Evolutionary conservation across 2,329 filamentous ascomycete genomes (phyloP), one percentile per base, ranked within the genome.

Genomic region (Sclerotiophoma versabilis): DNA sequence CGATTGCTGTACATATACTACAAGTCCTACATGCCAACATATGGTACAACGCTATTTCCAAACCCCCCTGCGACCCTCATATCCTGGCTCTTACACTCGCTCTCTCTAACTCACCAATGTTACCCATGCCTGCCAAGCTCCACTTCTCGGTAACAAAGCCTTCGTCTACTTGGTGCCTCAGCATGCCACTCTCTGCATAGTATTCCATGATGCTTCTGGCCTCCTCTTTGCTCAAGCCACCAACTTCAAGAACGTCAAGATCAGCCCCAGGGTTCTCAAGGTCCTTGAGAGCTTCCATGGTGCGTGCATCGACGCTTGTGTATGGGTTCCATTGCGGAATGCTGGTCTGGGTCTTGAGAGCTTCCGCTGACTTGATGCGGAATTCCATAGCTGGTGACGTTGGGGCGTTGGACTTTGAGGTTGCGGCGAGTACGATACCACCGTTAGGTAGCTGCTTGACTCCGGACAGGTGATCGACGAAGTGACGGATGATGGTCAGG

Each of bases 121-220:
- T 84, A 14, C 93, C 93, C 66, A 89, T 87, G 19, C 92, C 92
- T 42, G 87, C 86, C 64, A 97, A 72, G 42, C 87, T 87, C 92
- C 93, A 96, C 78, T 91, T 91, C 81, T 96, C 90, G 19, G 83
- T 81, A 29, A 97, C 88, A 58, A 83, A 81, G 59, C 79, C 80
- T 69, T 93, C 87, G 66, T 90, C 87, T 43, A 97, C 82, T 38
- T 80, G 81, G 57, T 84, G 80, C 60, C 90, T 84, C 70, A 96
- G 73, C 71, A 96, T 81, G 11, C 93, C 95, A 74, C 91, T 96
- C 29, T 85, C 86, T 5, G 91, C 92, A 82, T 93, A 98, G 78
- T 97, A 98, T 79, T 97, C 92, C 86, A 98, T 88, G 64, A 96
- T 80, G 0, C 86, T 83, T 55, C 88, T 84, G 10, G 91, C 87